These are phyloP conservation scores for Plasmodium relictum DNA, from an alignment of 169 alveolate genomes.

Conservation along the genomic window DNA sequence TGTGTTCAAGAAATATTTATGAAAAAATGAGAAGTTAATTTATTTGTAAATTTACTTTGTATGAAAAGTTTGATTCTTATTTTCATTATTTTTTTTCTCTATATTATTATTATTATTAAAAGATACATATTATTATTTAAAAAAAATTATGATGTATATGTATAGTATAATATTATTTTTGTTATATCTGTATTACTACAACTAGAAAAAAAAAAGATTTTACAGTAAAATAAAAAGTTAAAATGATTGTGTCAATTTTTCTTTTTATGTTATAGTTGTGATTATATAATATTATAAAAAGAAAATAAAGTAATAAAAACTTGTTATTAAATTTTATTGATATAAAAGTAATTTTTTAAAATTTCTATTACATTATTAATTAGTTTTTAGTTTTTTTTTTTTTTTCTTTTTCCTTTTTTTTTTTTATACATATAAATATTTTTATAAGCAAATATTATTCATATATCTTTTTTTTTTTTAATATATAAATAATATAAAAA, in stretches of 20 bases:
- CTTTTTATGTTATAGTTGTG: slow-evolving; percentile 3
- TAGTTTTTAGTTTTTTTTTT: too few species aligned
- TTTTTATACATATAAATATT: background rate
- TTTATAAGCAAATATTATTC: too few species aligned
- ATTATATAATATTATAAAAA: slow-evolving; percentile 12
- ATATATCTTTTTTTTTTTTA: too few species aligned
- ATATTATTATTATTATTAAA: too few species aligned
- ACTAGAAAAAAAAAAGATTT: too few species aligned
- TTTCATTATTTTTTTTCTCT: background rate
- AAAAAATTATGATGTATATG: too few species aligned
- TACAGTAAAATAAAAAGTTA: too few species aligned
- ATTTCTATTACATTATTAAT: background rate
- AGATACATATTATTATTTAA: too few species aligned
- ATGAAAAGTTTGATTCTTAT: slow-evolving; percentile 5
- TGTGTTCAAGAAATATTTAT: slow-evolving; percentile 1
- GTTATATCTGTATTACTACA: too few species aligned
- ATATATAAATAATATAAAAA: too few species aligned
- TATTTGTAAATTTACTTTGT: background rate
- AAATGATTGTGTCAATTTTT: background rate
- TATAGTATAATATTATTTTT: too few species aligned
- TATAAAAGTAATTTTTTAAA: background rate
- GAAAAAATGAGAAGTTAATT: slow-evolving; percentile 2
- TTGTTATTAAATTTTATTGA: background rate
- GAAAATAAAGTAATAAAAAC: background rate
- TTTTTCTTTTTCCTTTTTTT: too few species aligned